A percentile compares a stretch with the other conserved stretches of the same genome.
Evolutionary conservation across 2,329 filamentous ascomycete genomes (phyloP).

Genomic region (Dactylellina sp.): DNA sequence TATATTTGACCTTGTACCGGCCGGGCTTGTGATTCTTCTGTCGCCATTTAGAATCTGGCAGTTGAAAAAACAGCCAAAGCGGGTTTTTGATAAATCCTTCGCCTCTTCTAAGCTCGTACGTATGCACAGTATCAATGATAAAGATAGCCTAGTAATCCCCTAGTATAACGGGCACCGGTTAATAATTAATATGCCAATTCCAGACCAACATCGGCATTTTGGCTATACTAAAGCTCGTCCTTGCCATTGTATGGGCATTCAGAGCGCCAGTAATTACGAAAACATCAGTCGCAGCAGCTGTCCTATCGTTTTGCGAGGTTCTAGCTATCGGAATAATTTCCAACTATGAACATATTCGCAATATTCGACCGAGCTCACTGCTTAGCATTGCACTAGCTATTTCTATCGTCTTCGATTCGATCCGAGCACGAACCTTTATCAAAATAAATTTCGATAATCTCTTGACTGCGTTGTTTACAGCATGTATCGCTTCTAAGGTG

Average conservation of each 20-base stretch:
- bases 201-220: conserved; percentile 41
- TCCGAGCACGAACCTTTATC: conserved; percentile 35
- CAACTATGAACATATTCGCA: conserved; percentile 48
- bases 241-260: conserved; percentile 41
- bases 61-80: conserved; percentile 27
- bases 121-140: conserved; percentile 2
- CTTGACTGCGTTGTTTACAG: conserved; percentile 36
- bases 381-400: conserved; percentile 29
- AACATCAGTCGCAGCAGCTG: conserved; percentile 34
- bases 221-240: conserved; percentile 35
- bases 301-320: conserved; percentile 46
- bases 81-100: conserved; percentile 50
- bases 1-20: conserved; percentile 39
- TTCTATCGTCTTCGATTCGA: conserved; percentile 48
- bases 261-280: conserved; percentile 33
- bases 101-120: conserved; percentile 43
- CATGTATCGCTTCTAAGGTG: conserved; percentile 39
- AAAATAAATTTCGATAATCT: conserved; percentile 46
- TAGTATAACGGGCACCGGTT: not conserved
- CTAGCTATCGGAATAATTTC: conserved; percentile 41
- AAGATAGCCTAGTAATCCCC: not conserved
- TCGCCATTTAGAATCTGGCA: conserved; percentile 40
- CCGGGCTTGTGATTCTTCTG: conserved; percentile 31
- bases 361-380: conserved; percentile 47
- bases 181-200: not conserved